Conservation (phyloP, 2,329 filamentous ascomycete genomes). For the Talaromyces sp. region DNA sequence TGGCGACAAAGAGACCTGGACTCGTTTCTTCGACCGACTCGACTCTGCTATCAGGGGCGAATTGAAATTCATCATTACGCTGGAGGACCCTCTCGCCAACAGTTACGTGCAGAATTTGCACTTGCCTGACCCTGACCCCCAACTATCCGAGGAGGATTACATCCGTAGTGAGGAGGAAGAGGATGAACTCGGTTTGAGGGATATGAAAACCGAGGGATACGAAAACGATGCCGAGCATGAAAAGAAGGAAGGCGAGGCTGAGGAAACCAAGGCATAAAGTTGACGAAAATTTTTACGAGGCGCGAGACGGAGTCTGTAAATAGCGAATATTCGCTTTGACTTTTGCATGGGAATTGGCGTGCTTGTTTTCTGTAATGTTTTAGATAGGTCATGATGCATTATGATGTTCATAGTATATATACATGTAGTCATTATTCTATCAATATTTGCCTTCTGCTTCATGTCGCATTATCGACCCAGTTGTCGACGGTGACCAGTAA, state of each 20-base stretch:
- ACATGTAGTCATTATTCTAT: neutral
- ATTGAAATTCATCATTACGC: slow-evolving; percentile 74
- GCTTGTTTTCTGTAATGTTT: slow-evolving; percentile 21
- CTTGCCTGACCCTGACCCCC: slow-evolving; percentile 76
- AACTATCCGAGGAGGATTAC: slow-evolving; percentile 80
- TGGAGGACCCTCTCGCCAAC: slow-evolving; percentile 85
- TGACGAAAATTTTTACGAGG: slow-evolving; percentile 8
- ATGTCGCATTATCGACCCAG: neutral
- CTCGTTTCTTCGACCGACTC: slow-evolving; percentile 74
- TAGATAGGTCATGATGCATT: slow-evolving; percentile 8
- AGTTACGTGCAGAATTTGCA: slow-evolving; percentile 89
- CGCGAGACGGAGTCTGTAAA: slow-evolving; percentile 18
- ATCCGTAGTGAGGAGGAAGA: slow-evolving; percentile 86
- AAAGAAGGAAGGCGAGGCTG: slow-evolving; percentile 27
- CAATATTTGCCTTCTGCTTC: neutral
- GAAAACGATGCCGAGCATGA: slow-evolving; percentile 52
- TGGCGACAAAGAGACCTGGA: slow-evolving; percentile 71
- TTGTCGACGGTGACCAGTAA: neutral
- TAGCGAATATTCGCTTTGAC: neutral
- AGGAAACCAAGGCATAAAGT: slow-evolving; percentile 25
- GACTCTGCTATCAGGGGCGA: slow-evolving; percentile 77
- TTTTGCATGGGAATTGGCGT: slow-evolving; percentile 6
- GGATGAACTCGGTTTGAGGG: slow-evolving; percentile 83
- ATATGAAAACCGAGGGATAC: slow-evolving; percentile 93
- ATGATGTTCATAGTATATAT: slow-evolving; percentile 1